Base-by-base conservation (phyloP, 768 basidiomycete genomes). In the Chalciporus piperatus region DNA sequence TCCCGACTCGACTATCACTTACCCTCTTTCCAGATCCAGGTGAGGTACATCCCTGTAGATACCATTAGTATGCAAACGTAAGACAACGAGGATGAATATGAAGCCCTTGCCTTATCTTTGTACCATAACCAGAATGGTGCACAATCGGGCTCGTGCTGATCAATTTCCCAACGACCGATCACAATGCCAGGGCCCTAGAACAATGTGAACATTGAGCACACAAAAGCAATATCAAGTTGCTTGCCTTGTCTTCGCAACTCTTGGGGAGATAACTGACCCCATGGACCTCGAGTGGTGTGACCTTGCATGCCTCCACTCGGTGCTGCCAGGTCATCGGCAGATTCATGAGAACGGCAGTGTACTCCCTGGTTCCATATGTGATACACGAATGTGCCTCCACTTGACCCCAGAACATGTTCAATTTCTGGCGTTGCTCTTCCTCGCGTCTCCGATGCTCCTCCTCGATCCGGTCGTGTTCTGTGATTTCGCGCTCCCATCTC, bases 281-380 rank as follows among this genome's bases (percentile, higher is more conserved):
- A 25, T 65, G 63, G 3, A 69, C 42, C 12, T 58, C 55, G 1
- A 65, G 51, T 0, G 63, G 54, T 0, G 61, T 68, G 0, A 45
- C 48, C 41, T 33, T 59, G 55, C 67, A 68, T 0, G 63, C 63
- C 5, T 56, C 56, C n/a, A 63, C 12, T 7, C 56, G 56, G 32
- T 55, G 57, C 6, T 35, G 37, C 49, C 63, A 62, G 16, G 46
- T 41, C 0, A 9, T 25, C 4, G 68, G 70, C n/a, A 71, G 41
- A 37, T 70, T 70, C 44, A 56, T 57, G 3, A 72, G 50, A 5
- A 52, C 50, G 0, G 71, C 71, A 1, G 62, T 59, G 27, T 71
- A 71, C 38, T 60, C 59, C 40, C 66, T 59, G 3, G 64, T 62
- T 0, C 55, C 66, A 45, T 65, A 70, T 0, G 63, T 60, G 22